Base-by-base conservation (phyloP, 75 land plant species). In the Azolla pinnata region DNA sequence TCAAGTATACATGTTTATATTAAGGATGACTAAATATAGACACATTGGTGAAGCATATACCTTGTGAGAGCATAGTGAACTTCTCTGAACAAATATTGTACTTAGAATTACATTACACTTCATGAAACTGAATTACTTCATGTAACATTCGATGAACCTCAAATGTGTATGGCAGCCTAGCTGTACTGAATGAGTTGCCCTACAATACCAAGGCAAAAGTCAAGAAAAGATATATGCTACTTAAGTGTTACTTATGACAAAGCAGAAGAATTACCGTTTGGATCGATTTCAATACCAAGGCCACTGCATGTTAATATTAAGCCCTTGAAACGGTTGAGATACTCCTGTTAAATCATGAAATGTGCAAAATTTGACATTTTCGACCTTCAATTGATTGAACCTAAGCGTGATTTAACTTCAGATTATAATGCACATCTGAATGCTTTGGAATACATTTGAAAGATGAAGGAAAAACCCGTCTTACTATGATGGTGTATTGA, bases 241-340 rank as follows among this genome's bases (percentile, higher is more conserved):
- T 2, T 27, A 1, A 24, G 2, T 2, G 28, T 52, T 52, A 9
- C 26, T 24, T 26, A 31, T 31, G 23, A 2, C 25, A 9, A 8
- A n/a, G n/a, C 42, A 48, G 51, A 18, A 26, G 9, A 23, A 4
- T 2, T 69, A 83, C 83, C 83, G 73, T 24, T 67, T 18, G n/a
- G 79, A 56, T 56, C 67, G 54, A 40, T 69, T 58, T 54, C 65
- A 53, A 88, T 85, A 5, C 95, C 95, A 66, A 88, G 85, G 32
- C 95, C 95, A 73, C 80, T 88, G 74, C 89, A 88, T 7, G 89
- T 88, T 27, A 88, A 72, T 44, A 88, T 88, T 80, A 88, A 75
- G 54, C 88, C 89, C 67, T 88, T 88, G 64, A 88, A 88, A 56
- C 86, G 70, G 40, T 79, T 46, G 21, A 88, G 81, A 58, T 88